A percentile compares a stretch with the other conserved stretches of the same genome.
Conservation (phyloP, 352 stramenopile genomes). For the Pythium rishiriense region DNA sequence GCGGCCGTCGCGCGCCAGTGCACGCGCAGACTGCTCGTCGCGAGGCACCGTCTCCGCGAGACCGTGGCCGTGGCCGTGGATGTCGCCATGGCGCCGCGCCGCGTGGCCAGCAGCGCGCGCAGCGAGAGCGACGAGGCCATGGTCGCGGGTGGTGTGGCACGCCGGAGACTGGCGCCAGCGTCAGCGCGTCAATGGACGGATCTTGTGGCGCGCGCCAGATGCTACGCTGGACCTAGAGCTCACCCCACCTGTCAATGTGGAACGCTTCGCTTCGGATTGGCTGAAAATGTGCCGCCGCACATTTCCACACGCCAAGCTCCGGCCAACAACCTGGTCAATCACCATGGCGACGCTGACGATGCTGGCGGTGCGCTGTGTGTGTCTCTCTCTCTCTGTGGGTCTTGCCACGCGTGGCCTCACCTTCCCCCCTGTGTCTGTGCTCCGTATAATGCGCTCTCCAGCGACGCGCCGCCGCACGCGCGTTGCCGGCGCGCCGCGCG, state of each 20-base stretch:
- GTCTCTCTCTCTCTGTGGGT: neutral
- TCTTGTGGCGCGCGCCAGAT: constrained; percentile 3
- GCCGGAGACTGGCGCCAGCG: neutral
- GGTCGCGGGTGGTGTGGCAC: neutral
- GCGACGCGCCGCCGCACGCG: neutral
- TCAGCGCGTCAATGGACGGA: neutral
- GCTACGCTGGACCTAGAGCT: neutral
- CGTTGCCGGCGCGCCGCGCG: neutral
- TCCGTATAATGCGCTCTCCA: too few species aligned
- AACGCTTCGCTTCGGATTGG: neutral
- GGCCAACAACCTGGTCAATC: too few species aligned
- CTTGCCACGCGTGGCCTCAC: too few species aligned
- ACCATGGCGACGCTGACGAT: neutral
- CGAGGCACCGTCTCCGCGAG: constrained; percentile 10
- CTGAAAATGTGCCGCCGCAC: neutral
- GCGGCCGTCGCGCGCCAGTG: constrained; percentile 13
- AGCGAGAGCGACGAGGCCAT: constrained; percentile 26
- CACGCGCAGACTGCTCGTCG: neutral
- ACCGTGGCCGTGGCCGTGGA: neutral
- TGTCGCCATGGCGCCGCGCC: neutral
- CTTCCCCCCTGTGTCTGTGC: too few species aligned
- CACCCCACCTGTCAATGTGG: neutral
- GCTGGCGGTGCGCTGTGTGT: neutral
- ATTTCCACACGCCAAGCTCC: neutral
- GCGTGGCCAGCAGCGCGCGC: constrained; percentile 20